Conservation (phyloP, 2,329 filamentous ascomycete species). For the Aspergillus melleus region DNA sequence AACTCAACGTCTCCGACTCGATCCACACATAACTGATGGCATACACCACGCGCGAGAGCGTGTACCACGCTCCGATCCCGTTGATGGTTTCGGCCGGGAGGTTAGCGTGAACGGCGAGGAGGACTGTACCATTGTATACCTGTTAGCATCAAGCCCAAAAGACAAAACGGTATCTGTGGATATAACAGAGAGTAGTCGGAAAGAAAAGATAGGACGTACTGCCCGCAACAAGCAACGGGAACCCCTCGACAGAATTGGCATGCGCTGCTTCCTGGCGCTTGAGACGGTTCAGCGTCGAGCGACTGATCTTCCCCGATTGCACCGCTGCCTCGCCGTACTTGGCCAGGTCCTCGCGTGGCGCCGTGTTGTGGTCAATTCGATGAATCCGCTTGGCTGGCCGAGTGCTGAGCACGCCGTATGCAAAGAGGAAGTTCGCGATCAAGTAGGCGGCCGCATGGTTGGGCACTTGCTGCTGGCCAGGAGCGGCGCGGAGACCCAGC, state of each 20-base stretch:
- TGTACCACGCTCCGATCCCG: slow-evolving; percentile 37
- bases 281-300: slow-evolving; percentile 35
- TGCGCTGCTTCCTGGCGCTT: slow-evolving; percentile 39
- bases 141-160: not conserved
- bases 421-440: slow-evolving; percentile 41
- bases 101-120: slow-evolving; percentile 37
- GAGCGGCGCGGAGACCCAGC: slow-evolving; percentile 23
- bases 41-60: slow-evolving; percentile 35
- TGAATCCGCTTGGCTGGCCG: slow-evolving; percentile 33
- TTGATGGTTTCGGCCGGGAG: slow-evolving; percentile 39
- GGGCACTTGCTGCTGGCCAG: slow-evolving; percentile 12
- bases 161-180: not conserved
- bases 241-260: slow-evolving; percentile 37
- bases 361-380: slow-evolving; percentile 41
- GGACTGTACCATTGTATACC: slow-evolving; percentile 19
- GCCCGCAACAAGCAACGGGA: slow-evolving; percentile 38
- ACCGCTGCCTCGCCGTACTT: slow-evolving; percentile 39
- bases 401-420: slow-evolving; percentile 38
- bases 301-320: slow-evolving; percentile 37
- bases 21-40: slow-evolving; percentile 35
- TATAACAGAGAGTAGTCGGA: too few relatives aligned
- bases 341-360: slow-evolving; percentile 38
- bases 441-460: slow-evolving; percentile 36
- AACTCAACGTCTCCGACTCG: slow-evolving; percentile 30
- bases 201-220: slow-evolving; percentile 19